Base-by-base conservation (phyloP, 495 filamentous ascomycete species). In the Collariella sp. region DNA sequence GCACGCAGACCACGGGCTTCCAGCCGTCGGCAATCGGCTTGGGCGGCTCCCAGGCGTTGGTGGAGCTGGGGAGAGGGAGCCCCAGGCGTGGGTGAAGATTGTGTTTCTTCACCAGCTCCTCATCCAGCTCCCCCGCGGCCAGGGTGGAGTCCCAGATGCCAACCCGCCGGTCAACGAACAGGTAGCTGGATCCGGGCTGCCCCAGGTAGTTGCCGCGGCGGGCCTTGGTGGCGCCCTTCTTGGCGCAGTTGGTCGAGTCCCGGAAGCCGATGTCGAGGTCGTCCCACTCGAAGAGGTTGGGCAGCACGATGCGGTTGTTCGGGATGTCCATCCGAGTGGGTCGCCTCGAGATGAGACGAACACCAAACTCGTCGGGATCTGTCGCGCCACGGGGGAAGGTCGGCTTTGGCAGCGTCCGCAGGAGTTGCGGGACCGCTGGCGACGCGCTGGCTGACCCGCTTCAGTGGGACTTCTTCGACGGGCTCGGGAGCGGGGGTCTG, bases 231-330 rank as follows among this genome's bases (percentile, higher is more conserved):
- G 69, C 67, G 31, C 67, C 66, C 57, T 71, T 72, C 29, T 64
- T 62, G 43, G 65, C 64, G 49, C 67, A 68, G 53, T 76, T 76
- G 50, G 72, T 66, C 12, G 74, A 76, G 41, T 76, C 74, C 5
- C 74, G 75, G 52, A 76, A 75, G n/a, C 75, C 75, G 36, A 77
- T 76, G 51, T 77, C 72, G 5, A 67, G 40, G 13, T 70, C 63
- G 20, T 67, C 66, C 26, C 61, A 76, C 23, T 68, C 60, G 45
- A 72, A 73, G 0, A 60, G 11, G 23, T 57, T 66, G 23, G 72
- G 71, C 11, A 71, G 58, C 56, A 76, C 69, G 46, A 76, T 67
- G 6, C 75, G 72, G 56, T 75, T 76, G 48, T 70, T 67, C n/a
- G 60, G 63, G 12, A 57, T 44, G 20, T 66, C 68, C 9, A 65